These are phyloP conservation scores for Detonula confervacea DNA, from an alignment of 352 stramenopile species.

Conservation along the genomic window DNA sequence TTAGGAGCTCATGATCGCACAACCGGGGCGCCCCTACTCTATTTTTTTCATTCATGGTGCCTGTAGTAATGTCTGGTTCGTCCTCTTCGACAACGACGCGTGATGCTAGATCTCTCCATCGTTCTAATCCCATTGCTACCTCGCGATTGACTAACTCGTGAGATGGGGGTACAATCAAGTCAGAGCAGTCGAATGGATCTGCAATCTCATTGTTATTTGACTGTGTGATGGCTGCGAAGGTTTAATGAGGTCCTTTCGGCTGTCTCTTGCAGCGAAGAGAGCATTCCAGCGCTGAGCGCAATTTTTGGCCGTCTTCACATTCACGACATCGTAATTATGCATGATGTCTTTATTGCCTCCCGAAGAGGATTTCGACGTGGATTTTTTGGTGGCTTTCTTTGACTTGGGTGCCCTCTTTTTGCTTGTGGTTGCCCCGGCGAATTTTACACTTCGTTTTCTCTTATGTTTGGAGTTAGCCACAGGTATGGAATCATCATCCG, in stretches of 20 bases:
- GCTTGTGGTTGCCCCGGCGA: no score
- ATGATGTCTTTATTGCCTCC: no score
- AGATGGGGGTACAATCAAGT: constrained; percentile 52
- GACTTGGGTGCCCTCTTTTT: no score
- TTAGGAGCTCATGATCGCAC: constrained; percentile 1
- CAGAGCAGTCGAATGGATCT: constrained; percentile 68
- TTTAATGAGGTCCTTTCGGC: background rate
- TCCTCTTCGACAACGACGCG: constrained; percentile 50
- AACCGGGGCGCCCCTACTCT: background rate
- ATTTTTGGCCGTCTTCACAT: constrained; percentile 27
- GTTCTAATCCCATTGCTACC: constrained; percentile 35
- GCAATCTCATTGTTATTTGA: constrained; percentile 20
- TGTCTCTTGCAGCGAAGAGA: constrained; percentile 1
- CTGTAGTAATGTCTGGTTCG: background rate
- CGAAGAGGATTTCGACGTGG: no score
- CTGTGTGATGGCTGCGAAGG: background rate
- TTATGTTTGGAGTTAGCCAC: no score
- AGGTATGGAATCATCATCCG: no score
- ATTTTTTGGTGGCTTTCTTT: no score
- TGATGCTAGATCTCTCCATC: constrained; percentile 70
- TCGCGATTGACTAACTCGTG: constrained; percentile 52
- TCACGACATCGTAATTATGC: constrained; percentile 28
- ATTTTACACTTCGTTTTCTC: no score
- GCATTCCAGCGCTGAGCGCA: constrained; percentile 20
- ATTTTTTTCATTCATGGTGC: background rate